Percentiles rank a stretch among this genome's conserved stretches.
phyloP scores from a whole-genome alignment of 768 basidiomycete genomes.

The Mycena floridula region DNA sequence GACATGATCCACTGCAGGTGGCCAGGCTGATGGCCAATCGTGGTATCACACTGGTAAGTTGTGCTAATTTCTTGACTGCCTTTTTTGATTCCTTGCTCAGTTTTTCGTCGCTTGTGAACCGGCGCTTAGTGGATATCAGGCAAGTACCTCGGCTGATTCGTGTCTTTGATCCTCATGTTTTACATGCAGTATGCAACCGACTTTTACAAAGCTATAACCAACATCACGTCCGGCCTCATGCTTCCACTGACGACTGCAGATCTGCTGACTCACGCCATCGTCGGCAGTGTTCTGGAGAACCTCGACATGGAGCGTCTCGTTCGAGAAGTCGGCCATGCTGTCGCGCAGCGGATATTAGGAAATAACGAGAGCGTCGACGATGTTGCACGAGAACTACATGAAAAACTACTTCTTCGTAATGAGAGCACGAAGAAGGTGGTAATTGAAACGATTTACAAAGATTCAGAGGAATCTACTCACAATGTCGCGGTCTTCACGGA shows the following conservation, averaged over 20 bases:
- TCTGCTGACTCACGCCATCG: conserved; percentile 91
- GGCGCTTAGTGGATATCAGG: conserved; percentile 87
- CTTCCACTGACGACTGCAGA: conserved; percentile 93
- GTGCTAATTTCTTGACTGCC: background rate
- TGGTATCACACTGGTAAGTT: conserved; percentile 83
- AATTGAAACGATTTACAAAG: conserved; percentile 94
- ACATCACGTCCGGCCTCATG: conserved; percentile 94
- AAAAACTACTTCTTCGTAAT: conserved; percentile 82
- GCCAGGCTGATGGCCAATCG: conserved; percentile 85
- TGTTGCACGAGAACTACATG: conserved; percentile 90
- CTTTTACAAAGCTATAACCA: conserved; percentile 89
- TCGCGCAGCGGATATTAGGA: conserved; percentile 86
- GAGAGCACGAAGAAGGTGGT: conserved; percentile 97
- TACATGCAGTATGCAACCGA: conserved; percentile 75
- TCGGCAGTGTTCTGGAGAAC: conserved; percentile 94
- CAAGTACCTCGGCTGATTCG: conserved; percentile 26
- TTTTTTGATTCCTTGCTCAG: conserved; percentile 31
- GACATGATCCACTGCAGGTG: conserved; percentile 82
- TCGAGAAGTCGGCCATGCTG: conserved; percentile 88
- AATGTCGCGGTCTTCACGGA: conserved; percentile 85
- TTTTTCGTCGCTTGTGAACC: conserved; percentile 99
- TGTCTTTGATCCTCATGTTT: conserved; percentile 8
- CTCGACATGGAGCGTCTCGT: conserved; percentile 98
- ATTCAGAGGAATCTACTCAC: conserved; percentile 81
- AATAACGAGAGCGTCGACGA: conserved; percentile 96